phyloP scores from a whole-genome alignment of 2,329 filamentous ascomycete genomes.

The Paramyrothecium roridum region DNA sequence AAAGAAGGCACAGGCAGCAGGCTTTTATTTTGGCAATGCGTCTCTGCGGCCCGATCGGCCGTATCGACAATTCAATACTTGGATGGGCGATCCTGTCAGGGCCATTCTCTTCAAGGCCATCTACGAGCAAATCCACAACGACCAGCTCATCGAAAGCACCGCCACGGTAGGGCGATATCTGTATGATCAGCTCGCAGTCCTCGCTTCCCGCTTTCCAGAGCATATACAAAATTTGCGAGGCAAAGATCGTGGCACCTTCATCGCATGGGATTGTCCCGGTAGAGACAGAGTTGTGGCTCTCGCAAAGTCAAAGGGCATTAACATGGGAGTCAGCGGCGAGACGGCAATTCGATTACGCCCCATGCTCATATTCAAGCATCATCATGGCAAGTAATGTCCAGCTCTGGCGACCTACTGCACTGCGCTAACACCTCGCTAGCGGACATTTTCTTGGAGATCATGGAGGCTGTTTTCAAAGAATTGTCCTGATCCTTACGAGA shows the following conservation, averaged over 20 bases:
- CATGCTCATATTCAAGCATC: slow-evolving; percentile 87
- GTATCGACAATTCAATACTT: slow-evolving; percentile 93
- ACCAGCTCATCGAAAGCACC: slow-evolving; percentile 71
- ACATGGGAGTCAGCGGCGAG: slow-evolving; percentile 80
- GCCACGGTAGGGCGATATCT: slow-evolving; percentile 73
- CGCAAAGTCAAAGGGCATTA: slow-evolving; percentile 78
- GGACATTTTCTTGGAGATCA: slow-evolving; percentile 71
- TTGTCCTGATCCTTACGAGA: too few species aligned
- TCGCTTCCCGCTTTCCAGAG: slow-evolving; percentile 68
- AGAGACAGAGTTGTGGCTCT: slow-evolving; percentile 76
- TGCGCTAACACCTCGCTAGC: slow-evolving; percentile 33
- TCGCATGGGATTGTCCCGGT: slow-evolving; percentile 80
- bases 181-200: slow-evolving; percentile 61
- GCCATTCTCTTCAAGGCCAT: slow-evolving; percentile 82
- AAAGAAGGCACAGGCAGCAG: slow-evolving; percentile 90
- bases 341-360: slow-evolving; percentile 73
- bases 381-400: slow-evolving; percentile 52
- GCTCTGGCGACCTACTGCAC: too few species aligned
- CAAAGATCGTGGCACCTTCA: slow-evolving; percentile 83
- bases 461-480: too few species aligned
- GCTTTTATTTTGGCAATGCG: slow-evolving; percentile 82
- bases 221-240: slow-evolving; percentile 80
- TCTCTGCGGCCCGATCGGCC: slow-evolving; percentile 81
- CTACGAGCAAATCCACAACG: slow-evolving; percentile 72
- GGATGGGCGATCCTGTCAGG: slow-evolving; percentile 86